phyloP scores from a whole-genome alignment of 1,139 yeast species.

The Kluyveromyces marxianus region DNA sequence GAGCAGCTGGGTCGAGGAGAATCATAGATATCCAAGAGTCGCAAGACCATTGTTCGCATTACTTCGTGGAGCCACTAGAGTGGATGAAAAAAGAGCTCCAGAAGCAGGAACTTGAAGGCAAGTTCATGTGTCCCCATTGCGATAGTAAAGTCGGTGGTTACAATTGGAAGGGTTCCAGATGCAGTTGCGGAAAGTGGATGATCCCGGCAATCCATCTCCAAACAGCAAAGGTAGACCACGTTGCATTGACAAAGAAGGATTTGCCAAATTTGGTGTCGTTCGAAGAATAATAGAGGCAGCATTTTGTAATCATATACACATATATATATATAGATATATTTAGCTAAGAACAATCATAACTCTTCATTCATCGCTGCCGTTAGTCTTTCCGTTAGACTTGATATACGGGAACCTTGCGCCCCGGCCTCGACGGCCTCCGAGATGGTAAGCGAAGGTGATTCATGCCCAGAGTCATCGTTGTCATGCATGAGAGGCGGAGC shows the following conservation, averaged over 20 bases:
- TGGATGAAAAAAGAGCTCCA: conserved; percentile 85
- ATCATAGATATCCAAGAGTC: conserved; percentile 50
- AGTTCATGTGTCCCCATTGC: conserved; percentile 79
- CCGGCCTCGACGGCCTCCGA: conserved; percentile 15
- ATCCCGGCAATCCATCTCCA: conserved; percentile 85
- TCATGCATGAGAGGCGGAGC: conserved; percentile 4
- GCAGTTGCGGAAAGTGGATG: conserved; percentile 96
- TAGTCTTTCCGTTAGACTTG: conserved; percentile 3
- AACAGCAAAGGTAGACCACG: conserved; percentile 70
- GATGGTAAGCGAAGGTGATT: conserved; percentile 16
- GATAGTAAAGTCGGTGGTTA: conserved; percentile 79
- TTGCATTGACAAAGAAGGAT: conserved; percentile 26
- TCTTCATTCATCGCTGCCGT: conserved; percentile 3
- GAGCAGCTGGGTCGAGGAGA: conserved; percentile 53
- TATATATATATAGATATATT: background rate
- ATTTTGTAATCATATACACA: background rate
- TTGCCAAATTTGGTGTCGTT: conserved; percentile 25
- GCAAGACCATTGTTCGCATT: conserved; percentile 68
- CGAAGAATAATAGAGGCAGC: conserved; percentile 7
- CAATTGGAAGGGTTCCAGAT: conserved; percentile 90
- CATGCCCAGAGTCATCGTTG: conserved; percentile 18
- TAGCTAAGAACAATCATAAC: background rate
- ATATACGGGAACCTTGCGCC: conserved; percentile 4
- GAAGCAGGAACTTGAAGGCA: conserved; percentile 70
- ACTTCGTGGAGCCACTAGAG: conserved; percentile 70